Conservation (phyloP, 306 rosid genomes). For the Quercus aquifolioides region DNA sequence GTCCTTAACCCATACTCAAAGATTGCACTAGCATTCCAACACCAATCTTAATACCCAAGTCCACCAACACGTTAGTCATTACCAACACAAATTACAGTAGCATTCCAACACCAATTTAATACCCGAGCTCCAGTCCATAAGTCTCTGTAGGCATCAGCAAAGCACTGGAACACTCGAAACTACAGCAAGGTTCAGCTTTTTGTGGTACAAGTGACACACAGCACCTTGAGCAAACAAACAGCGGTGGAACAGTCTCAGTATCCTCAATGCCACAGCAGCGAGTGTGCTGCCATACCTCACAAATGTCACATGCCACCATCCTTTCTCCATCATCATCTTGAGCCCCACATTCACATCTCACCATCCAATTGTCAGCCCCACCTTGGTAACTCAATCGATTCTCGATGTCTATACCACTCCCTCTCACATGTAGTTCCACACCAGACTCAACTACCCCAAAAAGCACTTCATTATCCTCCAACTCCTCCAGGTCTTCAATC, state of each 20-base stretch:
- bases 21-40: no score
- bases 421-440: constrained; percentile 54
- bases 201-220: constrained; percentile 51
- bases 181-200: constrained; percentile 24
- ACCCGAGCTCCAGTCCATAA: no score
- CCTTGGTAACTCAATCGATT: constrained; percentile 60
- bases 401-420: constrained; percentile 41
- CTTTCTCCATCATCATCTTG: constrained; percentile 87
- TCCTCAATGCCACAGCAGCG: constrained; percentile 70
- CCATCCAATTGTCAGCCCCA: constrained; percentile 70
- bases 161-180: constrained; percentile 17
- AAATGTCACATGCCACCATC: constrained; percentile 86
- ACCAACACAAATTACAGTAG: no score
- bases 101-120: no score
- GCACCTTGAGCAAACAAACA: constrained; percentile 68
- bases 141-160: no score
- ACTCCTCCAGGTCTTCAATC: constrained; percentile 46
- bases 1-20: no score
- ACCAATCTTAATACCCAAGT: no score
- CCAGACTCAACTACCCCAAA: constrained; percentile 68
- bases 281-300: constrained; percentile 90
- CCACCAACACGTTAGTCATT: no score
- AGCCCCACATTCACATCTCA: constrained; percentile 82
- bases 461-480: constrained; percentile 53
- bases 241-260: constrained; percentile 58